Evolutionary conservation across 805 yeast genomes (phyloP).

Genomic region (Millerozyma acaciae): DNA sequence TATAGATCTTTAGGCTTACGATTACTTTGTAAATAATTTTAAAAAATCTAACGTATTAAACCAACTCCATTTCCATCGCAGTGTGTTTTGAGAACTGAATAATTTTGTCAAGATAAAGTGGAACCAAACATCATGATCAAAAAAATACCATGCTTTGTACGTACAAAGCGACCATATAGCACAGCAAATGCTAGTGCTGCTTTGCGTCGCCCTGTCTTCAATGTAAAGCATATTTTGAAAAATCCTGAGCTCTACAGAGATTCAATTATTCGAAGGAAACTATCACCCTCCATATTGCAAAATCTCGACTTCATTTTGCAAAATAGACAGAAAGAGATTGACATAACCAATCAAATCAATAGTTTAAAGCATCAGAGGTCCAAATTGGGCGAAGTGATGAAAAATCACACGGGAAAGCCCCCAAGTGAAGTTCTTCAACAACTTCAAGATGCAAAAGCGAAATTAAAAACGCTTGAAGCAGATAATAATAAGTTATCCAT

Average conservation of each 20-base stretch:
- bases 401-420: slow-evolving; percentile 8
- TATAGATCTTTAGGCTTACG: slow-evolving; percentile 1
- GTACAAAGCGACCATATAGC: no score
- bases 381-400: slow-evolving; percentile 21
- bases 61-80: no score
- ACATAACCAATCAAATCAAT: slow-evolving; percentile 20
- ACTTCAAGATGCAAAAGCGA: slow-evolving; percentile 21
- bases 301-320: slow-evolving; percentile 23
- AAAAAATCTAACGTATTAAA: no score
- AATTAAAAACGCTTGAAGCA: slow-evolving; percentile 24
- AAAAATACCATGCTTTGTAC: no score
- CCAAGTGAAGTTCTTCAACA: slow-evolving; percentile 11
- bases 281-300: slow-evolving; percentile 12
- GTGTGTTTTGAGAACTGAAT: no score
- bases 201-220: no score
- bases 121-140: no score
- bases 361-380: slow-evolving; percentile 24
- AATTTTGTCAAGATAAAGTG: no score
- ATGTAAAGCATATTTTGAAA: slow-evolving; percentile 19
- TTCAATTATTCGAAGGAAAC: slow-evolving; percentile 27
- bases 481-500: slow-evolving; percentile 27
- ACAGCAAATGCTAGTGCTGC: no score
- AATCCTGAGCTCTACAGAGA: slow-evolving; percentile 18
- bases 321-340: slow-evolving; percentile 21
- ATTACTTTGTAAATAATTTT: no score